Conservation (phyloP, 1,284 basidiomycete genomes). For the Ceratobasidium sp. region DNA sequence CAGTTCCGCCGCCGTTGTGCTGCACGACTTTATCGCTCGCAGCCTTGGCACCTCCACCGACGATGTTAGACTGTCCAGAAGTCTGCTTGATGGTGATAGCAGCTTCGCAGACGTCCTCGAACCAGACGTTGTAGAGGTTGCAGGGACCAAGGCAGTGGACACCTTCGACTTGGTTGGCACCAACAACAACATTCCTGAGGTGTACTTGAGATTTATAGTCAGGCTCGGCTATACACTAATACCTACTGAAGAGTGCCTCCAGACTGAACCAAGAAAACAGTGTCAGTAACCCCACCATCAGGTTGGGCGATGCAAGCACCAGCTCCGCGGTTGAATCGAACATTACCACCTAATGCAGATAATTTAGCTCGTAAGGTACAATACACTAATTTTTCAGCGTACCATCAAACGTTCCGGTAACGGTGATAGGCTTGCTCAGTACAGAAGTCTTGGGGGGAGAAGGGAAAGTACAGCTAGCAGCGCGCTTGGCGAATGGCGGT, state of each 20-base stretch:
- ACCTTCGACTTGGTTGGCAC: too few species aligned
- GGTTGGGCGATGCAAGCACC: conserved; percentile 44
- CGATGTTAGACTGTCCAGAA: conserved; percentile 26
- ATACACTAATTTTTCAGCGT: too few species aligned
- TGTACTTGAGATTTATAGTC: background rate
- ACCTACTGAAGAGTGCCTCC: conserved; percentile 56
- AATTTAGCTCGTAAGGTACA: background rate
- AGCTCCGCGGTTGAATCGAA: conserved; percentile 30
- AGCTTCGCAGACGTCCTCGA: conserved; percentile 47
- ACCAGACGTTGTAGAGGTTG: too few species aligned
- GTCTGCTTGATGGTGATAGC: conserved; percentile 47
- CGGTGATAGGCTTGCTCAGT: too few species aligned
- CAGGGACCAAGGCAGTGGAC: too few species aligned
- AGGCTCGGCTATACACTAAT: background rate
- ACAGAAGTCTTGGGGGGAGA: too few species aligned
- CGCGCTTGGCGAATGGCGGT: conserved; percentile 31
- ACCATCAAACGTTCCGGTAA: conserved; percentile 30
- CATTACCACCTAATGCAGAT: conserved; percentile 11
- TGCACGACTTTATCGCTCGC: conserved; percentile 46
- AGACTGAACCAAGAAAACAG: conserved; percentile 53
- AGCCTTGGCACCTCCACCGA: conserved; percentile 43
- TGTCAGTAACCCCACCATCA: conserved; percentile 41
- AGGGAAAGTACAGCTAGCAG: conserved; percentile 39
- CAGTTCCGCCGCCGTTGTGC: conserved; percentile 43
- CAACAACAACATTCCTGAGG: conserved; percentile 60